Base-by-base conservation (phyloP, 1,284 basidiomycete species). In the Coniferiporia weirii region DNA sequence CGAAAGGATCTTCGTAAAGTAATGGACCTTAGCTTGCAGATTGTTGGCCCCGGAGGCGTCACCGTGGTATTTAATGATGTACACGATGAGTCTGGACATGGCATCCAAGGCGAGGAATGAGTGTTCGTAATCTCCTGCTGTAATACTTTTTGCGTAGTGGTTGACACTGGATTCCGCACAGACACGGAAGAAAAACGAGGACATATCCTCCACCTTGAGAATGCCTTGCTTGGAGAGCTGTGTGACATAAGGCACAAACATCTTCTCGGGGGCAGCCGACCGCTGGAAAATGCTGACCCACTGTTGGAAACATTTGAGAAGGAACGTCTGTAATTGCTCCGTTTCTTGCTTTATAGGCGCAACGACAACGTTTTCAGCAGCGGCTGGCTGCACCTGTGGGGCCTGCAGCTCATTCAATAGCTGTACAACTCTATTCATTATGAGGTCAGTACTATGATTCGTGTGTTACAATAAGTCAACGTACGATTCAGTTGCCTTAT, bases 61-160 rank as follows among this genome's bases (percentile, higher is more conserved):
- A 22, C 93, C 95, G 66, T 99, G 96, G 72, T 99, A 98, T 78
- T 99, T 99, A 84, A 99, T 95, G 78, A 99, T 97, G 71, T 98
- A 93, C 50, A 95, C 92, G 64, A 99, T 93, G 65, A 99, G 79
- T 66, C 94, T 87, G 50, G 95, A 94, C 78, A 98, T 89, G 8
- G 97, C 94, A 73, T 99, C 97, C 65, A 98, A 80, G 15, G 94
- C 93, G 70, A 93, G 92, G 78, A 95, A 98, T 17, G 91, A 84
- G 53, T 85, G 82, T 19, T 84, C 81, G 52, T 84, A 85, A 61
- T 93, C 89, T 52, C 91, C 91, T 27, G 84, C 78, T 34, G 89
- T 82, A 62, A 92, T 81, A 66, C 88, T 89, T 74, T 95, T 95
- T 71, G 89, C 82, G 76, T 98, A 98, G 71, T 87, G 89, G 71